Conservation (phyloP, 805 yeast species). For the Debaryomyces maramus region DNA sequence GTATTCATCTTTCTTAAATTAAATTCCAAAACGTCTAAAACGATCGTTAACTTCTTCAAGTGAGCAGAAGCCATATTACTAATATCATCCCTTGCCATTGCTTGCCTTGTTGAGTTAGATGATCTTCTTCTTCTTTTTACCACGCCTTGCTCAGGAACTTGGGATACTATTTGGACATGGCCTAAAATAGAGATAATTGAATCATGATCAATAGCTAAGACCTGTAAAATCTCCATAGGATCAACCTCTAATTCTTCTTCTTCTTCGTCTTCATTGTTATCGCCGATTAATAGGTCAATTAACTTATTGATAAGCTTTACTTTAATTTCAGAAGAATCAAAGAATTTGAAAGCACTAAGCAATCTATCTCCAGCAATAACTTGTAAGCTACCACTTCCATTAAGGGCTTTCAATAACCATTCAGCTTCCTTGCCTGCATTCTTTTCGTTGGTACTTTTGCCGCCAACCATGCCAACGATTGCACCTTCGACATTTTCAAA, state of each 20-base stretch:
- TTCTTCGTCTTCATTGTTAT: constrained; percentile 30
- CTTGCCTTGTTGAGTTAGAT: constrained; percentile 72
- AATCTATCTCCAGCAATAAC: constrained; percentile 50
- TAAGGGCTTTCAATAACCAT: constrained; percentile 57
- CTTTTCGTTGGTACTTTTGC: constrained; percentile 49
- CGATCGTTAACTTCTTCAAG: constrained; percentile 70
- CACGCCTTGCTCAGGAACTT: constrained; percentile 47
- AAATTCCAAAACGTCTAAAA: constrained; percentile 74
- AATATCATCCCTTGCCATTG: constrained; percentile 69
- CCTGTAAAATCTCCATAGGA: constrained; percentile 50
- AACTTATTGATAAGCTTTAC: constrained; percentile 48
- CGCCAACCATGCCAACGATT: constrained; percentile 59
- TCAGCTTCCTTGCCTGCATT: constrained; percentile 50
- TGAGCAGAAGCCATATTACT: constrained; percentile 76
- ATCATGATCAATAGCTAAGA: constrained; percentile 53
- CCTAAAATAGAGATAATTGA: constrained; percentile 60
- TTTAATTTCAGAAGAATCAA: constrained; percentile 57
- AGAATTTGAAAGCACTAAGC: constrained; percentile 51
- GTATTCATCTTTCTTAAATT: constrained; percentile 36
- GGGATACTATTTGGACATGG: constrained; percentile 55
- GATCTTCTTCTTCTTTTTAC: constrained; percentile 83
- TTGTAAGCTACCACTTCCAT: constrained; percentile 39
- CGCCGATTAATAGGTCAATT: constrained; percentile 56
- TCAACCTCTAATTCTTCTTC: constrained; percentile 26
- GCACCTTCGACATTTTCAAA: constrained; percentile 55